These are phyloP conservation scores for Sclerotinia trifoliorum DNA, from an alignment of 2,329 filamentous ascomycete species.

Conservation along the genomic window DNA sequence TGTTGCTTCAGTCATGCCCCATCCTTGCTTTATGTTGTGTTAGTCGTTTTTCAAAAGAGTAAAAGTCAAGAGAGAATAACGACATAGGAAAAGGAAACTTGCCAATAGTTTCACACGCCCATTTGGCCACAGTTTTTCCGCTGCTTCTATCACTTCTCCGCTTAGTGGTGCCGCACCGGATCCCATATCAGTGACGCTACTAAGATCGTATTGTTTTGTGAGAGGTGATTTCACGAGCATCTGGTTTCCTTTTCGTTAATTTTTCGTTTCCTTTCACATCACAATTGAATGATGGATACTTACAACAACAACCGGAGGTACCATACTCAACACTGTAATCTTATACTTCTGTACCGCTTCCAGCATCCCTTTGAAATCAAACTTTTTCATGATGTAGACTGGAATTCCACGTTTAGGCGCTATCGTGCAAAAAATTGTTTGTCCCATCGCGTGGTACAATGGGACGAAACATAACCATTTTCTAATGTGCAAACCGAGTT, in stretches of 20 bases:
- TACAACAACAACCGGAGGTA: constrained; percentile 58
- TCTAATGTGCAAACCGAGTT: constrained; percentile 17
- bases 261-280: not conserved
- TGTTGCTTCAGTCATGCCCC: constrained; percentile 85
- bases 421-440: constrained; percentile 47
- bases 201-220: constrained; percentile 52
- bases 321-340: constrained; percentile 54
- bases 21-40: constrained; percentile 60
- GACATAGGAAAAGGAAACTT: not conserved
- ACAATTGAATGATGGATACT: not conserved
- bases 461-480: constrained; percentile 32
- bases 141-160: constrained; percentile 71
- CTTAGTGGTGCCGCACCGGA: constrained; percentile 83
- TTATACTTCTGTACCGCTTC: constrained; percentile 44
- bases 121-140: constrained; percentile 67
- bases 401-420: constrained; percentile 45
- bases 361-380: constrained; percentile 44
- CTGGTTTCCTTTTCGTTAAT: constrained; percentile 43
- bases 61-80: not conserved
- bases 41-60: not conserved
- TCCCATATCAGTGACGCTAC: constrained; percentile 74
- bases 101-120: constrained; percentile 62
- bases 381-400: constrained; percentile 58
- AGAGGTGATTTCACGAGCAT: constrained; percentile 58
- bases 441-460: constrained; percentile 11